A percentile compares a stretch with the other conserved stretches of the same genome.
Evolutionary conservation across 2,329 filamentous ascomycete genomes (phyloP).

Genomic region (Zasmidium angulare): DNA sequence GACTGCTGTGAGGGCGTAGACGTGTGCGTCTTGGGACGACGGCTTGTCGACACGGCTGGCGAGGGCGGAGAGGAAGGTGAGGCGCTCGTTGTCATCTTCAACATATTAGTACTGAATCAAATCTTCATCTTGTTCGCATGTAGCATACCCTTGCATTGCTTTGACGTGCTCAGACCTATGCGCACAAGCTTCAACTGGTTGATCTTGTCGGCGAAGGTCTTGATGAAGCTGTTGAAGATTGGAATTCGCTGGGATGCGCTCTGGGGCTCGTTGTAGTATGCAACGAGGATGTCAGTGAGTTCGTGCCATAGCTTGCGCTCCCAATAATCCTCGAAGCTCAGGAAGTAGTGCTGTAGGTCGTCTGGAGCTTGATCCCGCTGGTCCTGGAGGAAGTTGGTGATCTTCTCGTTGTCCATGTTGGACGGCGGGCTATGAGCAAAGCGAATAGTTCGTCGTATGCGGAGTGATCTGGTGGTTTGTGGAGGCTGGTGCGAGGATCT

Average conservation of each 20-base stretch:
- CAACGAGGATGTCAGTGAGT: slow-evolving; percentile 82
- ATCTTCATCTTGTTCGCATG: not conserved
- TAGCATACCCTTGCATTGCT: slow-evolving; percentile 71
- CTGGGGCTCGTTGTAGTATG: slow-evolving; percentile 80
- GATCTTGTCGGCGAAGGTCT: slow-evolving; percentile 97
- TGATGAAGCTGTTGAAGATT: slow-evolving; percentile 92
- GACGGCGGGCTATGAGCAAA: too few relatives aligned
- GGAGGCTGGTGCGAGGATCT: too few relatives aligned
- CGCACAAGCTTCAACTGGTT: slow-evolving; percentile 97
- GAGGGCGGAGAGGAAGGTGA: slow-evolving; percentile 79
- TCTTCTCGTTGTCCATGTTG: slow-evolving; percentile 78
- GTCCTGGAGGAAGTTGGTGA: slow-evolving; percentile 87
- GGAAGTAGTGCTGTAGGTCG: slow-evolving; percentile 81
- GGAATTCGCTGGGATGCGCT: slow-evolving; percentile 82
- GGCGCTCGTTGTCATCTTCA: slow-evolving; percentile 79
- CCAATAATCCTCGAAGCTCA: slow-evolving; percentile 95
- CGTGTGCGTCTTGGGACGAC: slow-evolving; percentile 90
- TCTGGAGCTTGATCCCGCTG: slow-evolving; percentile 86
- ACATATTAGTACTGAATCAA: not conserved
- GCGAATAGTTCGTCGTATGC: too few relatives aligned
- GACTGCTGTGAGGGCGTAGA: slow-evolving; percentile 88
- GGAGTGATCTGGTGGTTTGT: too few relatives aligned
- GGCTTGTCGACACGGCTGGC: slow-evolving; percentile 87
- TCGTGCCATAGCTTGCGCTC: slow-evolving; percentile 99
- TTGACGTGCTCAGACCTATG: slow-evolving; percentile 81